Evolutionary conservation across 2,329 filamentous ascomycete species (phyloP).

Genomic region (Pezicula neosporulosa): DNA sequence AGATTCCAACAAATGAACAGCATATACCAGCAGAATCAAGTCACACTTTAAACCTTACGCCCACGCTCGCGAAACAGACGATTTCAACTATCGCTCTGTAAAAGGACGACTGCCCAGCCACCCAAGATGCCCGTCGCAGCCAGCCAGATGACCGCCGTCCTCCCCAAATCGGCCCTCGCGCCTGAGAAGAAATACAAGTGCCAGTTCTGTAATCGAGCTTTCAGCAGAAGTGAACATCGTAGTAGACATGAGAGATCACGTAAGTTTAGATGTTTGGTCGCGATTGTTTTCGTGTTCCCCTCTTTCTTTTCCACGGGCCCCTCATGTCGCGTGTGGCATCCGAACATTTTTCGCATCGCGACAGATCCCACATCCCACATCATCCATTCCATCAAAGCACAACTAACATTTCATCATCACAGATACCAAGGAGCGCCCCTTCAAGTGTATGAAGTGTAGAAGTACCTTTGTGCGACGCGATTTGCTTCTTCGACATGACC

Average conservation of each 20-base stretch:
- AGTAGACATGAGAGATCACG: slow-evolving; percentile 96
- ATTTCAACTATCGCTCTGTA: slow-evolving; percentile 33
- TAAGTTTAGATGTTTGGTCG: slow-evolving; percentile 55
- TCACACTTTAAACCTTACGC: slow-evolving; percentile 70
- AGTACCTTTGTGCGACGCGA: slow-evolving; percentile 98
- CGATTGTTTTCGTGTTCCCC: slow-evolving; percentile 11
- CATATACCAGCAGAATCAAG: slow-evolving; percentile 43
- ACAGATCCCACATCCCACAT: background rate
- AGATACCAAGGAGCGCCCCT: slow-evolving; percentile 98
- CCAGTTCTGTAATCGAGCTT: slow-evolving; percentile 96
- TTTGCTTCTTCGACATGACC: slow-evolving; percentile 91
- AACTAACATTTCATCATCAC: slow-evolving; percentile 17
- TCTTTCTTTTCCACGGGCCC: slow-evolving; percentile 14
- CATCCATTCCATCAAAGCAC: slow-evolving; percentile 3
- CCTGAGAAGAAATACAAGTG: slow-evolving; percentile 99
- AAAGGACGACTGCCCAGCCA: slow-evolving; percentile 18
- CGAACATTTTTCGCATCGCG: slow-evolving; percentile 2
- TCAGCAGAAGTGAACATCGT: slow-evolving; percentile 94
- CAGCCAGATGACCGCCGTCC: slow-evolving; percentile 45
- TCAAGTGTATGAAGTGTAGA: slow-evolving; percentile 97
- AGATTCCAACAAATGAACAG: slow-evolving; percentile 41
- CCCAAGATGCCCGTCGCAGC: slow-evolving; percentile 64
- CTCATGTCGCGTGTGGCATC: slow-evolving; percentile 19
- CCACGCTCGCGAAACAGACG: slow-evolving; percentile 31
- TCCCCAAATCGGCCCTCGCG: slow-evolving; percentile 69